Percentiles rank a stretch among this genome's conserved stretches.
phyloP scores from a whole-genome alignment of 768 basidiomycete species.

The Gyrodon lividus region DNA sequence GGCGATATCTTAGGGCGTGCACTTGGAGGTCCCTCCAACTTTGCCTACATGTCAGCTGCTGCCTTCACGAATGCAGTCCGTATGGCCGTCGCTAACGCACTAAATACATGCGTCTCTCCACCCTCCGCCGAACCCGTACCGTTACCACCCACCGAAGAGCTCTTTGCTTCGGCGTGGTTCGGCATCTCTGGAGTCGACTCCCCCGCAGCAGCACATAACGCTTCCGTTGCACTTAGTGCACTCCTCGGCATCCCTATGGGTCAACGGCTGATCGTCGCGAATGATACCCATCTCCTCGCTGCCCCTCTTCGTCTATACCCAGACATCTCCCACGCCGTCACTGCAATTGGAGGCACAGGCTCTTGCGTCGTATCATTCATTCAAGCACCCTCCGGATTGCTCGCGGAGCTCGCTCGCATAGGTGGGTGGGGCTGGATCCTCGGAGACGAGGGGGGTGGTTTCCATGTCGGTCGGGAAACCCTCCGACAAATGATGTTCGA shows the following conservation, averaged over 20 bases:
- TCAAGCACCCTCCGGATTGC: constrained; percentile 35
- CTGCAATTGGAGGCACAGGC: constrained; percentile 81
- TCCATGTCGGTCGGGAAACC: constrained; percentile 73
- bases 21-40: constrained; percentile 79
- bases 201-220: constrained; percentile 53
- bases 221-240: constrained; percentile 52
- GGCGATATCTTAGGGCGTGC: constrained; percentile 69
- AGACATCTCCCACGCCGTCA: constrained; percentile 62
- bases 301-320: constrained; percentile 65
- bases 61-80: constrained; percentile 56
- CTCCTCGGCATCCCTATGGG: constrained; percentile 60
- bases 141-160: constrained; percentile 37
- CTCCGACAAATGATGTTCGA: constrained; percentile 64
- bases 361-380: constrained; percentile 70
- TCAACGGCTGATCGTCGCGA: constrained; percentile 59
- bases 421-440: constrained; percentile 87
- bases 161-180: constrained; percentile 76
- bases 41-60: constrained; percentile 69
- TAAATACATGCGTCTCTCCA: constrained; percentile 43
- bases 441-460: constrained; percentile 84
- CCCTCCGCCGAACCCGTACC: constrained; percentile 35
- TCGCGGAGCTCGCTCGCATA: constrained; percentile 64
- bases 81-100: constrained; percentile 52
- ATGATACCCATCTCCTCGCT: constrained; percentile 84
- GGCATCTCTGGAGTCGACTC: constrained; percentile 84